Evolutionary conservation across 1,284 basidiomycete genomes (phyloP), one percentile per base, ranked within the genome.

Genomic region (Flammula alnicola): DNA sequence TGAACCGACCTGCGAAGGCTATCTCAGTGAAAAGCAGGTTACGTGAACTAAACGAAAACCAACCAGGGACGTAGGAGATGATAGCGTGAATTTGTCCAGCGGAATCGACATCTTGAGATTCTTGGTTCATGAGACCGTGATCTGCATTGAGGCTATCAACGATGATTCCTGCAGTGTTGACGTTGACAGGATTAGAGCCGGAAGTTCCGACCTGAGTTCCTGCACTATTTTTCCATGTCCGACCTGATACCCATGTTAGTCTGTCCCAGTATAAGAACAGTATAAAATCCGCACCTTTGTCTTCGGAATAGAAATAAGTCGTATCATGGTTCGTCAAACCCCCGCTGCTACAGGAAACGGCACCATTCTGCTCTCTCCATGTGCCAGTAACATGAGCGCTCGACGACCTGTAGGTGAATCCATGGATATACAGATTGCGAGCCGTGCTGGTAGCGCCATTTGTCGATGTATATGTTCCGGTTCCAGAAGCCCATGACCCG

Each of bases 111-210:
- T 64, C 66, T 59, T 75, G 74, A 0, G 71, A 73, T 49, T 76
- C 74, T 56, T 76, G 74, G 53, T 76, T 76, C 73, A 76, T 76
- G 12, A 76, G 63, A 3, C 66, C 74, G 51, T 76, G 74, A 48
- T 74, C 68, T 14, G 72, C 67, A 38, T 73, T 70, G 27, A 73
- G 56, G 12, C 68, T 57, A 42, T 73, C 74, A 20, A 73, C 62
- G 42, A 74, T 70, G n/a, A 75, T 70, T n/a, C 72, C 74, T 11
- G 55, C 63, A 2, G 70, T 69, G 43, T 72, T 74, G 42, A 76
- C 72, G 45, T 68, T 71, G 6, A 74, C 51, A 19, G 72, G 71
- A 40, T 51, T 69, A 3, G 67, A 68, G 3, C 71, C 73, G 5
- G 73, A 74, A 2, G 67, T 72, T 12, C 67, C 72, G 22, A 75